Percentiles rank a stretch among this genome's conserved stretches.
Evolutionary conservation across 2,329 filamentous ascomycete genomes (phyloP).

Genomic region (Diaporthe batatas): DNA sequence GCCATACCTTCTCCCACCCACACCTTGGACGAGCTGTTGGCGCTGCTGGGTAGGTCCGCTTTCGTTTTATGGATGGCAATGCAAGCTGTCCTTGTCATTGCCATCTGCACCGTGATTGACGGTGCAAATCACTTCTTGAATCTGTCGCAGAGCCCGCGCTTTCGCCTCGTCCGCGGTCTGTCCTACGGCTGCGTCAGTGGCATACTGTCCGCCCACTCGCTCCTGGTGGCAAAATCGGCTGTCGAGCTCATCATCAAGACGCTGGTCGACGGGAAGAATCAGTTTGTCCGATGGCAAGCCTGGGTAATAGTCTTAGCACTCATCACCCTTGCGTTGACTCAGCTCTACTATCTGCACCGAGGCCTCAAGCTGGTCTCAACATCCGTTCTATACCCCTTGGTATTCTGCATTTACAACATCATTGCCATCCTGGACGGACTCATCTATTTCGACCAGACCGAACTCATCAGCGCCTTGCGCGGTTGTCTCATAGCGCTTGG

Average conservation of each 20-base stretch:
- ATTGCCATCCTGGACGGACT: conserved; percentile 97
- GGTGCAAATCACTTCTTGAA: conserved; percentile 65
- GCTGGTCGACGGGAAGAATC: conserved; percentile 86
- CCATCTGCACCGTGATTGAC: conserved; percentile 75
- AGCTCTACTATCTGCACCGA: conserved; percentile 95
- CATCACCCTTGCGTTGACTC: conserved; percentile 83
- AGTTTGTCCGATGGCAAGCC: conserved; percentile 95
- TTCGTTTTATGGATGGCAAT: conserved; percentile 92
- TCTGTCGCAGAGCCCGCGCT: conserved; percentile 71
- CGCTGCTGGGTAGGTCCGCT: conserved; percentile 77
- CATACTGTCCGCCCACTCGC: conserved; percentile 91
- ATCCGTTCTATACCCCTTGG: conserved; percentile 93
- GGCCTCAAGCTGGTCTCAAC: conserved; percentile 96
- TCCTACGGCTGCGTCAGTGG: conserved; percentile 92
- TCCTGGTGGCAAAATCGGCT: conserved; percentile 94
- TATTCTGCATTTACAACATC: conserved; percentile 99
- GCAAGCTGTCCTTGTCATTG: conserved; percentile 79
- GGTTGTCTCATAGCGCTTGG: conserved; percentile 88
- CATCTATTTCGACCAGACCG: conserved; percentile 94
- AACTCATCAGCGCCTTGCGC: conserved; percentile 80
- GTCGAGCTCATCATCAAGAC: conserved; percentile 93
- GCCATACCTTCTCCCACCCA: conserved; percentile 95
- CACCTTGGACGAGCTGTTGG: conserved; percentile 83
- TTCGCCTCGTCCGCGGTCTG: conserved; percentile 84
- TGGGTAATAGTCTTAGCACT: conserved; percentile 91